A percentile compares a stretch with the other conserved stretches of the same genome.
Conservation (phyloP, 1,284 basidiomycete species). For the Irpex sp. region DNA sequence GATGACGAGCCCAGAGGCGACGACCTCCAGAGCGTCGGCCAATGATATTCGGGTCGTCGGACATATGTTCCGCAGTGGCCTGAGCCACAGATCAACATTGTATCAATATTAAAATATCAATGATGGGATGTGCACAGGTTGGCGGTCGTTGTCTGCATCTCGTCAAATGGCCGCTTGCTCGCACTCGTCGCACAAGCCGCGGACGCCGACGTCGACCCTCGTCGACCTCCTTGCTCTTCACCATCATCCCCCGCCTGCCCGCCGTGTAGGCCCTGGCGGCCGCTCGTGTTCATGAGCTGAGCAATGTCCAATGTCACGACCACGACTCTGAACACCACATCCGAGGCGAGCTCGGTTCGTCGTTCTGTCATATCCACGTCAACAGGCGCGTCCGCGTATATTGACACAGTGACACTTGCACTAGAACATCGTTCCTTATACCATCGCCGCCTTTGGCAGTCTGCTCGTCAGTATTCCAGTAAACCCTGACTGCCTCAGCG, state of each 20-base stretch:
- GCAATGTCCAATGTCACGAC: not conserved
- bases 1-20: not conserved
- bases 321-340: not conserved
- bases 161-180: not conserved
- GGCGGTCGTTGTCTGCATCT: not conserved
- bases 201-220: no score
- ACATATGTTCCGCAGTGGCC: not conserved
- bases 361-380: not conserved
- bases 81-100: no score
- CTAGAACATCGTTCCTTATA: slow-evolving; percentile 4
- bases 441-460: slow-evolving; percentile 7
- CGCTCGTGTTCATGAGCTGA: not conserved
- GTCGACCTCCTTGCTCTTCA: not conserved
- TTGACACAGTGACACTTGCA: not conserved
- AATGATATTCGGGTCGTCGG: not conserved
- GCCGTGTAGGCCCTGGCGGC: not conserved
- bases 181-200: no score
- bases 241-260: not conserved
- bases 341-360: not conserved
- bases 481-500: not conserved
- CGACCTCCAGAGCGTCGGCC: not conserved
- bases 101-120: not conserved
- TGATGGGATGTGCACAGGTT: not conserved
- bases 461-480: slow-evolving; percentile 2
- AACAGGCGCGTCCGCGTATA: not conserved